Evolutionary conservation across 352 stramenopile genomes (phyloP).

Genomic region (Phytophthora ohioensis): DNA sequence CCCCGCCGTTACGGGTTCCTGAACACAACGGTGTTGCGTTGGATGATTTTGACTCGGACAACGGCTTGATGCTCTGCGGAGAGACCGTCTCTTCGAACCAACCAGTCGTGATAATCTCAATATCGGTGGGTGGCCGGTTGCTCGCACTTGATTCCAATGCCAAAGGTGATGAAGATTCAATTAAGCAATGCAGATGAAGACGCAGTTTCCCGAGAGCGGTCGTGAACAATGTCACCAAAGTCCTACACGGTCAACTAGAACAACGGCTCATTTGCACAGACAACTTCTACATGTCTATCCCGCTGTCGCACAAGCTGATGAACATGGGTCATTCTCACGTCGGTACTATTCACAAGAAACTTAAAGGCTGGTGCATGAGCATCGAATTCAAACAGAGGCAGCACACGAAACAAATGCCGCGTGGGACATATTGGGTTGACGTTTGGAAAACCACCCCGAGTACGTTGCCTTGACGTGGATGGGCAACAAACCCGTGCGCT

Average conservation of each 20-base stretch:
- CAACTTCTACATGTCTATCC: background rate
- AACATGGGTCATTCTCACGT: background rate
- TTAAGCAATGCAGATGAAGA: background rate
- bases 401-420: background rate
- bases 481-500: background rate
- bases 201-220: background rate
- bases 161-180: too few species aligned
- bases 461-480: background rate
- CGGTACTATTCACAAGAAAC: background rate
- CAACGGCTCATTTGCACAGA: background rate
- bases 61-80: too few species aligned
- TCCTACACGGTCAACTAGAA: background rate
- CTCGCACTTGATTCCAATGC: too few species aligned
- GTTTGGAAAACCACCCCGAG: background rate
- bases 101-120: too few species aligned
- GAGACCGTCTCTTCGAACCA: too few species aligned
- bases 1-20: too few species aligned
- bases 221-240: background rate
- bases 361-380: background rate
- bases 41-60: too few species aligned
- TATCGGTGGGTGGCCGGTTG: too few species aligned
- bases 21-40: too few species aligned
- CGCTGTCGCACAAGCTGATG: background rate
- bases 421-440: background rate
- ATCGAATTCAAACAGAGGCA: background rate